Conservation (phyloP, 1,139 yeast genomes). For the Debaryomyces psychrophilus region DNA sequence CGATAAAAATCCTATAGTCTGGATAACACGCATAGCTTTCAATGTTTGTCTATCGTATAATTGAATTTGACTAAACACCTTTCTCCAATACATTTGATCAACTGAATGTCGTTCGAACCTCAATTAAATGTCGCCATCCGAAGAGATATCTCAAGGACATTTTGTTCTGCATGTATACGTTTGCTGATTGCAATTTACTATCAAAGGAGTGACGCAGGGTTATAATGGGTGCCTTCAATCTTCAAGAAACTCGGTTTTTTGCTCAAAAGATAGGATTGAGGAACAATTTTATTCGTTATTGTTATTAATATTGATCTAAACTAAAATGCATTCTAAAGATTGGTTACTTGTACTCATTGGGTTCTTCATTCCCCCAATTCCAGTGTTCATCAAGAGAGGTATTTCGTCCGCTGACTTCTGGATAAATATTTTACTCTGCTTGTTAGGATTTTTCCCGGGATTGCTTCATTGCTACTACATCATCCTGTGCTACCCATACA, state of each 20-base stretch:
- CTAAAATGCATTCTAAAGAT: slow-evolving; percentile 65
- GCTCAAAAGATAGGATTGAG: background rate
- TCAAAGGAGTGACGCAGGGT: slow-evolving; percentile 3
- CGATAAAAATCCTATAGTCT: slow-evolving; percentile 2
- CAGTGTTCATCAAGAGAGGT: slow-evolving; percentile 80
- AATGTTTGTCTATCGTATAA: background rate
- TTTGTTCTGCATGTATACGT: slow-evolving; percentile 1
- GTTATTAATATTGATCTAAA: background rate
- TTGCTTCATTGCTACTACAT: slow-evolving; percentile 66
- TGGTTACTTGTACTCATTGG: slow-evolving; percentile 80
- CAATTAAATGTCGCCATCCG: slow-evolving; percentile 3
- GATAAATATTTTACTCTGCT: slow-evolving; percentile 74
- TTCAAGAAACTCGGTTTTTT: background rate
- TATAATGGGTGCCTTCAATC: background rate
- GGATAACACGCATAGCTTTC: slow-evolving; percentile 6
- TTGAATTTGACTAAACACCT: background rate
- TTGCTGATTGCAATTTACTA: background rate
- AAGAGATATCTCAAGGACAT: background rate
- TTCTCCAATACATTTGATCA: background rate
- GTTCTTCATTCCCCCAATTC: slow-evolving; percentile 81
- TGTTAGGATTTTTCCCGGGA: slow-evolving; percentile 84
- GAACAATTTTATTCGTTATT: background rate
- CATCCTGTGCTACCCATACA: slow-evolving; percentile 57
- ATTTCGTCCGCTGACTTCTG: slow-evolving; percentile 69
- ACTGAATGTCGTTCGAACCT: slow-evolving; percentile 1